Percentiles rank a stretch among this genome's conserved stretches.
Evolutionary conservation across 768 basidiomycete genomes (phyloP).

Genomic region (Suillus luteus): DNA sequence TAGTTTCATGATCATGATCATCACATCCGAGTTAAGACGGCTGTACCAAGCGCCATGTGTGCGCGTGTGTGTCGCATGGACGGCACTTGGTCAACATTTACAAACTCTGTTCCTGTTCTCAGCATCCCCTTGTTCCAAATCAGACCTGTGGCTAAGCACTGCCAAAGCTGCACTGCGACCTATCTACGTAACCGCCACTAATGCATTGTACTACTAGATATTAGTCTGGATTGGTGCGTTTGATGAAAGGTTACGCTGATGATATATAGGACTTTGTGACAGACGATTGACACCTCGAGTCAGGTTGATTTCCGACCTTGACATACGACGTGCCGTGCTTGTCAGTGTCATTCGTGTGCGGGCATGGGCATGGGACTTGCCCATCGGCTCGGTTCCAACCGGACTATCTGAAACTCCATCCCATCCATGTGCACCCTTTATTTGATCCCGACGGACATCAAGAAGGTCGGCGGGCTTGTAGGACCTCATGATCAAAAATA

Average conservation of each 20-base stretch:
- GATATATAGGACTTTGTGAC: not conserved
- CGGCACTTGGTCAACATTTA: not conserved
- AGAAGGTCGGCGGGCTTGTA: not conserved
- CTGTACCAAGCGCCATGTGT: not conserved
- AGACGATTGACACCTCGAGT: not conserved
- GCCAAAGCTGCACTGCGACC: not conserved
- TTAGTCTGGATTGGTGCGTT: not conserved
- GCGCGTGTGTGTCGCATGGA: not conserved
- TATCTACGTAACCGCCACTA: conserved; percentile 4
- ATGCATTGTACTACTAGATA: not conserved
- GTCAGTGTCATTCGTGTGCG: not conserved
- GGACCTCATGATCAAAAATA: too few relatives aligned
- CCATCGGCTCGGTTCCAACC: not conserved
- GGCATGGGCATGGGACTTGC: not conserved
- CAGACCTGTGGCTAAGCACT: conserved; percentile 11
- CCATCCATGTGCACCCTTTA: not conserved
- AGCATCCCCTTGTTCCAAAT: conserved; percentile 19
- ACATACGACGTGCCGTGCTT: not conserved
- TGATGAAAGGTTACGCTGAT: not conserved
- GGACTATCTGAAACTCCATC: not conserved
- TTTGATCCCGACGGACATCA: not conserved
- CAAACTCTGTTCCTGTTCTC: conserved; percentile 5
- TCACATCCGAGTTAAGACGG: not conserved
- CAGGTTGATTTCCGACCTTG: not conserved
- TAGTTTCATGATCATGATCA: not conserved